These are phyloP conservation scores for Ammopiptanthus mongolicus DNA, from an alignment of 306 rosid species.

Conservation along the genomic window DNA sequence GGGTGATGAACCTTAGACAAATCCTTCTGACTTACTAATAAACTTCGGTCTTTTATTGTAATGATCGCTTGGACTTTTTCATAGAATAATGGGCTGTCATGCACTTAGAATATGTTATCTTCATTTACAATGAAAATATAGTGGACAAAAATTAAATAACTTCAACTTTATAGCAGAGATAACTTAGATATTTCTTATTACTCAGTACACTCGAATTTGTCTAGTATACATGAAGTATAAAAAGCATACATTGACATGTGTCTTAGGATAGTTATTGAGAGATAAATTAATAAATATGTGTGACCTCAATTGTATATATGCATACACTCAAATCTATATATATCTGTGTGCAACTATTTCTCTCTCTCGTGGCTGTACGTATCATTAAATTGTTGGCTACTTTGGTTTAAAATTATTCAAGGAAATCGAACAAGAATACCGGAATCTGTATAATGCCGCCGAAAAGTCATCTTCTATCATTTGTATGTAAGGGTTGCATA, in stretches of 20 bases:
- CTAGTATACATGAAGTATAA: background rate
- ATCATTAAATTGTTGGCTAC: background rate
- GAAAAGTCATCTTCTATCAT: too few relatives aligned
- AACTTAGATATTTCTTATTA: background rate
- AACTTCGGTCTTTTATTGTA: background rate
- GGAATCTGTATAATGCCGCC: too few relatives aligned
- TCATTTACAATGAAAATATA: background rate
- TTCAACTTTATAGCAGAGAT: background rate
- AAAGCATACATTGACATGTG: background rate
- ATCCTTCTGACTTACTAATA: background rate
- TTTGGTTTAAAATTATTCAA: background rate
- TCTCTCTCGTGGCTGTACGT: background rate
- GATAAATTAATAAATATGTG: too few relatives aligned
- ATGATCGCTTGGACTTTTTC: background rate
- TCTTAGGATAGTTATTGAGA: background rate
- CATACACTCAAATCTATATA: too few relatives aligned
- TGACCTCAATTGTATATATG: too few relatives aligned
- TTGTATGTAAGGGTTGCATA: background rate
- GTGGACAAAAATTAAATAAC: background rate
- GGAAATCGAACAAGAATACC: background rate
- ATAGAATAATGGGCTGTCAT: background rate
- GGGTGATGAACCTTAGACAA: too few relatives aligned
- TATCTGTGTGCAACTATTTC: too few relatives aligned
- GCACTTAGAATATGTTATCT: background rate
- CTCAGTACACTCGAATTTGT: background rate